These are phyloP conservation scores for Kickxella alabastrina DNA, from an alignment of 192 early-diverging fungal genomes.

Conservation along the genomic window DNA sequence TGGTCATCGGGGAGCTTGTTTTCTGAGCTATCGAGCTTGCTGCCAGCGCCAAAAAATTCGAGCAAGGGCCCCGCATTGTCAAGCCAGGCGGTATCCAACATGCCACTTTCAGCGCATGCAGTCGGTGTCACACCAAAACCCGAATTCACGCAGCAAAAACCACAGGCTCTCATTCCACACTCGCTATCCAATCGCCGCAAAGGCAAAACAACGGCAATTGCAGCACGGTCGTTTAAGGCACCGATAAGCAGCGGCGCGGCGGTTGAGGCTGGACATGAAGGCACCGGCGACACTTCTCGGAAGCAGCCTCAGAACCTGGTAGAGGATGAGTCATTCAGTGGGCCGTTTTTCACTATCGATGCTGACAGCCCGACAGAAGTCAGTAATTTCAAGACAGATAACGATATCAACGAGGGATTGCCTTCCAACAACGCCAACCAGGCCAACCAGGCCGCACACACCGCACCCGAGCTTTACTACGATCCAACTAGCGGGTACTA, in stretches of 20 bases:
- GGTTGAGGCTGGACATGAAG: not conserved
- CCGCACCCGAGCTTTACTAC: conserved; percentile 17
- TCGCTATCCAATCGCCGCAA: conserved; percentile 32
- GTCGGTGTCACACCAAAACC: too few relatives aligned
- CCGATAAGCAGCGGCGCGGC: not conserved
- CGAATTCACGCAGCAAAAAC: too few relatives aligned
- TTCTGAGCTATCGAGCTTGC: conserved; percentile 36
- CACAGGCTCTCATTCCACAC: conserved; percentile 32
- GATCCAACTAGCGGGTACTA: conserved; percentile 48
- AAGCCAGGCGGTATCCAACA: not conserved
- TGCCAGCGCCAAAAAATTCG: conserved; percentile 45
- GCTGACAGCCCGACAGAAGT: not conserved
- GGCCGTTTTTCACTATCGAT: conserved; percentile 29
- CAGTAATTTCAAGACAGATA: not conserved
- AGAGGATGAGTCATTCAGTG: not conserved
- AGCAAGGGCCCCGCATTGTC: too few relatives aligned
- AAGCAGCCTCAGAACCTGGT: not conserved
- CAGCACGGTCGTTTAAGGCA: not conserved
- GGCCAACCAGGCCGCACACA: not conserved
- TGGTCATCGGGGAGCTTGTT: conserved; percentile 16
- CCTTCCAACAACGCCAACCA: not conserved
- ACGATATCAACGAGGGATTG: not conserved
- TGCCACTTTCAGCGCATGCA: too few relatives aligned
- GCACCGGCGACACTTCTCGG: too few relatives aligned
- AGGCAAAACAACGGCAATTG: not conserved